A percentile compares a stretch with the other conserved stretches of the same genome.
Conservation (phyloP, 768 basidiomycete genomes). For the Cystobasidium tubakii region DNA sequence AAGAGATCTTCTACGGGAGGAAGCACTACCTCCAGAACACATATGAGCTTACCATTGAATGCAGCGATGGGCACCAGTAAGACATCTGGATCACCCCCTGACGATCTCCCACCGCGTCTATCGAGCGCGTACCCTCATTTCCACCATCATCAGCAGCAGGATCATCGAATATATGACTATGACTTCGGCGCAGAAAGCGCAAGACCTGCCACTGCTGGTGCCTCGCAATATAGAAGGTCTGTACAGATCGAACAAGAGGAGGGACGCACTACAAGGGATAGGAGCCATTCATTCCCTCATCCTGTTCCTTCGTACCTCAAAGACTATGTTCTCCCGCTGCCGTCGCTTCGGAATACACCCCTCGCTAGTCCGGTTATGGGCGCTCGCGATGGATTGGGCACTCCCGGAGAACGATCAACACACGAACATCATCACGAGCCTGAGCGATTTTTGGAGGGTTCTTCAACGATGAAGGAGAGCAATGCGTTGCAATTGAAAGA, state of each 20-base stretch:
- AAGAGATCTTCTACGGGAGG: constrained; percentile 1
- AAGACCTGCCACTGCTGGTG: neutral
- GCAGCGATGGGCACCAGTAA: neutral
- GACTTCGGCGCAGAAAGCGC: neutral
- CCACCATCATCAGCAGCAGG: neutral
- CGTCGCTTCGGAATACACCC: neutral
- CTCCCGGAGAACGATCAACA: too few relatives aligned
- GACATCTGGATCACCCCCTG: neutral
- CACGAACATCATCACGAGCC: neutral
- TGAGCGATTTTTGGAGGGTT: neutral
- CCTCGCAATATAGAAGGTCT: neutral
- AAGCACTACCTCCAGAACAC: constrained; percentile 5
- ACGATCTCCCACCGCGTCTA: neutral
- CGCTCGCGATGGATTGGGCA: neutral
- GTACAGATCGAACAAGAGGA: neutral
- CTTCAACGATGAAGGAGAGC: neutral
- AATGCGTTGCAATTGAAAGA: constrained; percentile 1
- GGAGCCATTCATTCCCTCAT: neutral
- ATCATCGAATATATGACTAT: neutral
- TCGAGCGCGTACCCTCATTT: neutral
- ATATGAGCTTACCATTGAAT: neutral
- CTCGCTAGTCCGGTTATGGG: neutral
- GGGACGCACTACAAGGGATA: neutral
- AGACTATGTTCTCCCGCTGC: neutral
- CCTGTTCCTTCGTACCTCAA: neutral